Conservation (phyloP, 2,329 filamentous ascomycete species). For the Clonostachys rhizophaga region DNA sequence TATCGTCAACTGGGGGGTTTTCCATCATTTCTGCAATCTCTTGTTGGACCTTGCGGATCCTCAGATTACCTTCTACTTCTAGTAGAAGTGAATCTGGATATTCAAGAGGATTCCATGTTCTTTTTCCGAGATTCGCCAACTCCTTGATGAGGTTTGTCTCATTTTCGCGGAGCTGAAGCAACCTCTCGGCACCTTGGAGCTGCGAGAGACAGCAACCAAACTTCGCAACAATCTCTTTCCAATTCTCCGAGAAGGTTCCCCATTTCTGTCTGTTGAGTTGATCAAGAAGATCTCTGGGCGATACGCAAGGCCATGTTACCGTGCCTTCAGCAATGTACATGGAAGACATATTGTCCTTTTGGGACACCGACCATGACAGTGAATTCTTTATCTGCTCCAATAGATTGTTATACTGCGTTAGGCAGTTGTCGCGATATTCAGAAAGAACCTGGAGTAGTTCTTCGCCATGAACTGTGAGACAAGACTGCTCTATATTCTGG, state of each 20-base stretch:
- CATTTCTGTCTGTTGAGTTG: not conserved
- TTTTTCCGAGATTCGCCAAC: conserved; percentile 40
- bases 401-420: no score
- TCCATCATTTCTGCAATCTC: conserved; percentile 60
- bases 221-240: not conserved
- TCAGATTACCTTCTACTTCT: conserved; percentile 60
- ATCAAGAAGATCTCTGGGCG: not conserved
- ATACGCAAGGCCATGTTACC: not conserved
- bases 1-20: conserved; percentile 19
- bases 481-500: no score
- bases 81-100: conserved; percentile 61
- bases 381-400: no score
- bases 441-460: no score
- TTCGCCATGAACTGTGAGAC: no score
- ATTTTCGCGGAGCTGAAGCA: not conserved
- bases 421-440: no score
- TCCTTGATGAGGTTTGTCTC: conserved; percentile 23
- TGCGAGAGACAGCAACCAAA: not conserved
- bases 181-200: not conserved
- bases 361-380: no score
- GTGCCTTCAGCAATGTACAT: no score
- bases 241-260: not conserved
- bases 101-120: conserved; percentile 49
- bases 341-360: no score
- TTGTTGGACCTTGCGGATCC: conserved; percentile 58